phyloP scores from a whole-genome alignment of 495 filamentous ascomycete species.

The Talaromyces trachyspermus region DNA sequence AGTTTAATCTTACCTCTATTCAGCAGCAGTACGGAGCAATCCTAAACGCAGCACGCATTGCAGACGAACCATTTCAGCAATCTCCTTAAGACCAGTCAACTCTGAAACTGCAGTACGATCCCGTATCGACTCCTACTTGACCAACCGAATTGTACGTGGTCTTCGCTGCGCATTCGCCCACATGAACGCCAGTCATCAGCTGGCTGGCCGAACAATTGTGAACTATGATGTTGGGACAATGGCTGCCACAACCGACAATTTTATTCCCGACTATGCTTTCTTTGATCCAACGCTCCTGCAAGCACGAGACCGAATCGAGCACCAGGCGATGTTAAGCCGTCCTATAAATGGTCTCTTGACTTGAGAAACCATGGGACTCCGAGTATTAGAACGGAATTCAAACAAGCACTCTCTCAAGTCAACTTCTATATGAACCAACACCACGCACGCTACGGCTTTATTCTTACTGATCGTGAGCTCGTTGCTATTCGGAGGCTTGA shows the following conservation, averaged over 20 bases:
- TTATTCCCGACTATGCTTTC: conserved; percentile 11
- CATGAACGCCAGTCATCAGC: no score
- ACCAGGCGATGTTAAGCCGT: conserved; percentile 12
- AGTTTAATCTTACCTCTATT: conserved; percentile 11
- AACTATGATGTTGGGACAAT: conserved; percentile 6
- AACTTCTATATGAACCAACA: conserved; percentile 15
- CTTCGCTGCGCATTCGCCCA: no score
- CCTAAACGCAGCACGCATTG: conserved; percentile 2
- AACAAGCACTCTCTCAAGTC: conserved; percentile 10
- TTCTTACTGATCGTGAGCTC: conserved; percentile 15
- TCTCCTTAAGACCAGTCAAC: conserved; percentile 11
- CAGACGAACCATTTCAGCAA: conserved; percentile 7
- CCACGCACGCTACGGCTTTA: conserved; percentile 11
- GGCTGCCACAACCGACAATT: conserved; percentile 4
- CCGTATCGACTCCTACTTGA: no score
- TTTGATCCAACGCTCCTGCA: conserved; percentile 8
- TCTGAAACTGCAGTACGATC: no score
- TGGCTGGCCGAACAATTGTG: conserved; percentile 3
- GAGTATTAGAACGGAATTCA: not conserved
- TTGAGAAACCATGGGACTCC: conserved; percentile 7
- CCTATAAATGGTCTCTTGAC: conserved; percentile 12
- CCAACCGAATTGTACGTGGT: no score
- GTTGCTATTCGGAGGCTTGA: conserved; percentile 15
- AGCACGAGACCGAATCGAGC: conserved; percentile 10
- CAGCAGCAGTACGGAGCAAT: conserved; percentile 5